These are phyloP conservation scores for Russula abietina DNA, from an alignment of 768 basidiomycete genomes.

Conservation along the genomic window DNA sequence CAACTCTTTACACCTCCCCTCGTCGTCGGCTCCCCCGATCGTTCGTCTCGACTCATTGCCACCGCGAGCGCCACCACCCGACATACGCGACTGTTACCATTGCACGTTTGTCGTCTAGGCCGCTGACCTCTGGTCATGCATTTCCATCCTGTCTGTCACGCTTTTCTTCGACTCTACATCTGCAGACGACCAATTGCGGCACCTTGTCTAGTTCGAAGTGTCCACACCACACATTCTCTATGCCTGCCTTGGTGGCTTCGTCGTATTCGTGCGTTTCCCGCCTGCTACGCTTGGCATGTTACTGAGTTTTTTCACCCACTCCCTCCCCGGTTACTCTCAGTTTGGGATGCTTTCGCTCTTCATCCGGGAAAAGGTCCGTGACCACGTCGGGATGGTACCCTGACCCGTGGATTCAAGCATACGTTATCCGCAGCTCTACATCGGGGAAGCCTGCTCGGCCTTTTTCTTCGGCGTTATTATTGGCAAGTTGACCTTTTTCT, in stretches of 20 bases:
- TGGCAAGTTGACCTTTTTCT: constrained; percentile 40
- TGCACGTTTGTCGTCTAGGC: not conserved
- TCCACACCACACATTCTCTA: constrained; percentile 71
- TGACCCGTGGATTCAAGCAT: not conserved
- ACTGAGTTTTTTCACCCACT: not conserved
- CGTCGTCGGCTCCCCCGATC: not conserved
- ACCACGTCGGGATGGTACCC: not conserved
- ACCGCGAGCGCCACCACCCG: constrained; percentile 1
- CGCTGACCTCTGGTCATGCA: constrained; percentile 32
- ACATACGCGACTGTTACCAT: not conserved
- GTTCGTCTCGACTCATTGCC: not conserved
- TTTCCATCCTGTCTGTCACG: constrained; percentile 44
- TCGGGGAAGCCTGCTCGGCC: constrained; percentile 95
- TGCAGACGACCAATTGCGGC: constrained; percentile 3
- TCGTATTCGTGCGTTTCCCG: constrained; percentile 54
- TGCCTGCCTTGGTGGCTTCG: constrained; percentile 74
- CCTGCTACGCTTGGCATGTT: not conserved
- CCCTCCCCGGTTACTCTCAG: constrained; percentile 34
- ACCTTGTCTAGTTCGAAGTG: constrained; percentile 44
- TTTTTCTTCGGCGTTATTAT: constrained; percentile 91
- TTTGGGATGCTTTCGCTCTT: constrained; percentile 95
- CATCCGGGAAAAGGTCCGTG: constrained; percentile 74
- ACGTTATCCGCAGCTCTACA: constrained; percentile 53
- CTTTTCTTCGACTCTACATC: not conserved
- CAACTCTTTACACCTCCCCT: not conserved